Conservation (phyloP, 1,284 basidiomycete species). For the Cutaneotrichosporon arboriforme region DNA sequence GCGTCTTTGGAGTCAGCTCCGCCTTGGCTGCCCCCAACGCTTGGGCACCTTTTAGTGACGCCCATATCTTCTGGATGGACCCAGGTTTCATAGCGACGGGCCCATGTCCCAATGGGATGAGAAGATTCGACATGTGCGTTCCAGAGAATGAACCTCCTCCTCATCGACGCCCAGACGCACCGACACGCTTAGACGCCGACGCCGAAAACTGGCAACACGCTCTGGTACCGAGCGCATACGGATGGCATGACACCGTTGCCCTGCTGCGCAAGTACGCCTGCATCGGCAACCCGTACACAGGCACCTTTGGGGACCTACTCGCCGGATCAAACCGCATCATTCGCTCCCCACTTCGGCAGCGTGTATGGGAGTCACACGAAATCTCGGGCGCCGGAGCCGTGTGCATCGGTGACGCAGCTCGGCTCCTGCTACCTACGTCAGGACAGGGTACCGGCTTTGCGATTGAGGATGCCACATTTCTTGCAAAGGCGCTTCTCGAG, state of each 20-base stretch:
- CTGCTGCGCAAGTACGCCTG: neutral
- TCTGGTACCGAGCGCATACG: neutral
- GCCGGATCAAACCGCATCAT: neutral
- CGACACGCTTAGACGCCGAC: neutral
- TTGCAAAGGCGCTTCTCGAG: neutral
- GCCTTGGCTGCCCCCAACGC: neutral
- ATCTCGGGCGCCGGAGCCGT: neutral
- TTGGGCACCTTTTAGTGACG: neutral
- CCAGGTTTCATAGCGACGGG: conserved; percentile 2
- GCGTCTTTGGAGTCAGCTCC: neutral
- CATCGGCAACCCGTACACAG: neutral
- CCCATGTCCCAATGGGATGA: neutral
- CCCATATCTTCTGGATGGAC: neutral
- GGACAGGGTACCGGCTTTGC: conserved; percentile 5
- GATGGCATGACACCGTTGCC: neutral
- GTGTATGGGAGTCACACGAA: conserved; percentile 1
- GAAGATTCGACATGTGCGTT: neutral
- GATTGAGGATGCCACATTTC: neutral
- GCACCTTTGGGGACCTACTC: neutral
- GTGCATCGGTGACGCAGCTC: neutral
- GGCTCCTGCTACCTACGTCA: neutral
- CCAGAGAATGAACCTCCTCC: neutral
- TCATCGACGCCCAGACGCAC: neutral
- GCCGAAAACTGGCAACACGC: neutral
- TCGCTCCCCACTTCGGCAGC: neutral